Conservation (phyloP, 192 early-diverging fungal species). For the Coemansia sp. region DNA sequence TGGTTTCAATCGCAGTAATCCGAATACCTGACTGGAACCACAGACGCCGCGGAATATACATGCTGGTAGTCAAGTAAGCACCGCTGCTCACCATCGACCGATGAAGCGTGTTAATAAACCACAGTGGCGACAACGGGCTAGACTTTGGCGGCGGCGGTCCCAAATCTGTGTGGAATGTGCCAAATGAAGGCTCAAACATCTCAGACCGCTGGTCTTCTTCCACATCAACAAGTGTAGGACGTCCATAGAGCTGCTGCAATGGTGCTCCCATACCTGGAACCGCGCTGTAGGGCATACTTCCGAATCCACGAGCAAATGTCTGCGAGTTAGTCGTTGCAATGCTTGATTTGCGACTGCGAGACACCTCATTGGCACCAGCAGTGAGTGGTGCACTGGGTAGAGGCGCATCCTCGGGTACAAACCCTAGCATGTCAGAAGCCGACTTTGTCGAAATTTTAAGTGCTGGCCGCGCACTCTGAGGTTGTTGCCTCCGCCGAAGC, state of each 20-base stretch:
- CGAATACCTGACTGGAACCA: conserved; percentile 57
- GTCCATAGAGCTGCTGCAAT: conserved; percentile 20
- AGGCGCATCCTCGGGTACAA: conserved; percentile 31
- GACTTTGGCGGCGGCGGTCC: conserved; percentile 48
- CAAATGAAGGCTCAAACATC: conserved; percentile 55
- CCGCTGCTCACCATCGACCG: conserved; percentile 50
- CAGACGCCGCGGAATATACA: conserved; percentile 52
- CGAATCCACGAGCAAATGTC: conserved; percentile 3
- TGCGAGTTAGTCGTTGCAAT: conserved; percentile 37
- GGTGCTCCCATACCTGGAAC: neutral
- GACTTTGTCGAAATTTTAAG: conserved; percentile 45
- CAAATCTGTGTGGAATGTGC: conserved; percentile 46
- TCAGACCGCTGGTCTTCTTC: conserved; percentile 54
- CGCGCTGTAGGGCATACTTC: neutral
- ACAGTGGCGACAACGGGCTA: conserved; percentile 49
- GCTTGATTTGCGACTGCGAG: conserved; percentile 49
- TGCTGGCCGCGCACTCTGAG: conserved; percentile 27
- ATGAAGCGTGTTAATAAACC: conserved; percentile 53
- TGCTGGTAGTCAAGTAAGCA: conserved; percentile 44
- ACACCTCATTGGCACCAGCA: conserved; percentile 23
- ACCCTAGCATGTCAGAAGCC: conserved; percentile 30
- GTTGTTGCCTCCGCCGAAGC: conserved; percentile 20
- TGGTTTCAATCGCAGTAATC: conserved; percentile 51
- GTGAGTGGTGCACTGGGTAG: conserved; percentile 27
- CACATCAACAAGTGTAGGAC: conserved; percentile 45